Evolutionary conservation across 352 stramenopile genomes (phyloP), one percentile per base, ranked within the genome.

Genomic region (Halophytophthora batemanensis): DNA sequence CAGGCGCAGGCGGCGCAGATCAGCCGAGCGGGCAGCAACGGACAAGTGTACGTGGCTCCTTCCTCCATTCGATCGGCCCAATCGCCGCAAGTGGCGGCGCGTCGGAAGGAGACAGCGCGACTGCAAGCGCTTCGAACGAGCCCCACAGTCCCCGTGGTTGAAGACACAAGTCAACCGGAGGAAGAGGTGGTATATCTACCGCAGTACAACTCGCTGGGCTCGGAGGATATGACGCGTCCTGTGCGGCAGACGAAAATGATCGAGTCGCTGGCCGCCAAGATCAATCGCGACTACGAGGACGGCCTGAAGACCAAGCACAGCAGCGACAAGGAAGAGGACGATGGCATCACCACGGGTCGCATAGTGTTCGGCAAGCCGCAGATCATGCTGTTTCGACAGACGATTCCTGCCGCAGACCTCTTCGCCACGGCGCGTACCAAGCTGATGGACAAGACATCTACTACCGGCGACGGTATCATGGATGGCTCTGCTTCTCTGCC

Each of bases 201-300:
- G 7, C 72, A 78, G 25, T 86, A 77, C 42, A 84, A 86, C 36
- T 87, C 77, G 31, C 56, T 88, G 7, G 77, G 77, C 0, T 86
- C 77, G n/a, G 72, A 77, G 33, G 60, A 83, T 38, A 69, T 66
- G 53, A 70, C 70, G 19, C 67, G 74, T n/a, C 74, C 72, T 2
- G 45, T 69, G 1, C 72, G 74, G 28, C 70, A 84, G 58, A 73
- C 59, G 1, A 70, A 86, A 38, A 35, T 81, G 10, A 60, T 89
- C 21, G 75, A 89, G 23, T 80, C 76, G 8, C 50, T 90, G 22
- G 76, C 76, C 1, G 47, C 51, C 10, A 75, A 67, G 21, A 67
- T 86, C 18, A 86, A 81, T 18, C 67, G 59, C 11, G 64, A 83
- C 10, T 77, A 82, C 34, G 66, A 64, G 33, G 77, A 90, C 50